Evolutionary conservation across 169 alveolate species (phyloP).

Genomic region (Cyclospora cayetanensis): DNA sequence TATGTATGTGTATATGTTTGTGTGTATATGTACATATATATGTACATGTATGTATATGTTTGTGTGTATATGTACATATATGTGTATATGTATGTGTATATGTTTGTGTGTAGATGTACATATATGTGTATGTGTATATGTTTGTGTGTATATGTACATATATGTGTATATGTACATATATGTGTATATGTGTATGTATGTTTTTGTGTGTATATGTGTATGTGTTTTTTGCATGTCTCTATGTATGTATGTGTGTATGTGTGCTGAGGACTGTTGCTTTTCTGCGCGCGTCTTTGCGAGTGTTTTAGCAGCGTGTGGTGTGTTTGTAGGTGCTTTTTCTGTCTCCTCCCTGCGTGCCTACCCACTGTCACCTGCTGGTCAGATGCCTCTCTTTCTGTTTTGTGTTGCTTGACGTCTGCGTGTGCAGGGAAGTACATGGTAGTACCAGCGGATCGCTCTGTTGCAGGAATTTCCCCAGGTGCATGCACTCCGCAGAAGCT

Average conservation of each 20-base stretch:
- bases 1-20: too few species aligned
- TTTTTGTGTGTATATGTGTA: neutral
- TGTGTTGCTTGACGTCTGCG: neutral
- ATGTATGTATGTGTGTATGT: neutral
- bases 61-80: neutral
- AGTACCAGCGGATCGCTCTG: constrained; percentile 54
- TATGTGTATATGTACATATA: too few species aligned
- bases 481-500: constrained; percentile 85
- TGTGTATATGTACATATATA: too few species aligned
- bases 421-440: constrained; percentile 38
- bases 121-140: neutral
- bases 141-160: neutral
- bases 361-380: neutral
- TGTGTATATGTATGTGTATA: neutral
- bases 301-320: neutral
- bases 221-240: neutral
- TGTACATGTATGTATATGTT: too few species aligned
- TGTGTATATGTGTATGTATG: neutral
- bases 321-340: neutral
- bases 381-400: neutral
- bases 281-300: neutral
- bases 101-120: too few species aligned
- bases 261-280: neutral
- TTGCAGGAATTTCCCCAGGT: constrained; percentile 1
- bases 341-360: neutral